These are phyloP conservation scores for Corymbia calophylla DNA, from an alignment of 441 rosid species.

Conservation along the genomic window DNA sequence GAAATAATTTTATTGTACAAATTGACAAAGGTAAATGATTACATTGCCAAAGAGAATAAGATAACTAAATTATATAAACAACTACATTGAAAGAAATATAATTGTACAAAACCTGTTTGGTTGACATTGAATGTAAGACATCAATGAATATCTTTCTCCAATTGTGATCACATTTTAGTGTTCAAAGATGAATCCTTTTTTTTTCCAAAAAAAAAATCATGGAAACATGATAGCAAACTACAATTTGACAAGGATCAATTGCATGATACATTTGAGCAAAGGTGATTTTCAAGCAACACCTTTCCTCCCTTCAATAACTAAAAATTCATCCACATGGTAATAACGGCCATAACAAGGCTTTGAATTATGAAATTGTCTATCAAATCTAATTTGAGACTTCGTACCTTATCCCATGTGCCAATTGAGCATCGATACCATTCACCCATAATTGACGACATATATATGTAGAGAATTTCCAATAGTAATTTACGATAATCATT, in stretches of 20 bases:
- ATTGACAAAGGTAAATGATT: neutral
- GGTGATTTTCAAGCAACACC: neutral
- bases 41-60: neutral
- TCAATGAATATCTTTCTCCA: too few relatives aligned
- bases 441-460: neutral
- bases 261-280: too few relatives aligned
- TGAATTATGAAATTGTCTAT: neutral
- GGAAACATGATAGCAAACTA: neutral
- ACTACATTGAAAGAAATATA: too few relatives aligned
- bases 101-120: too few relatives aligned
- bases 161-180: too few relatives aligned
- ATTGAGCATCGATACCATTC: neutral
- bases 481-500: too few relatives aligned
- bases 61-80: too few relatives aligned
- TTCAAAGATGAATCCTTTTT: too few relatives aligned
- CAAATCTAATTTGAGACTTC: neutral
- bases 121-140: too few relatives aligned
- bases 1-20: neutral
- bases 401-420: neutral
- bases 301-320: neutral
- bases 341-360: neutral
- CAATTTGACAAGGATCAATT: neutral
- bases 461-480: neutral
- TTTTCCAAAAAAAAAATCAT: too few relatives aligned
- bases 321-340: neutral